Evolutionary conservation across 768 basidiomycete genomes (phyloP), one percentile per base, ranked within the genome.

Genomic region (Naematelia encephala): DNA sequence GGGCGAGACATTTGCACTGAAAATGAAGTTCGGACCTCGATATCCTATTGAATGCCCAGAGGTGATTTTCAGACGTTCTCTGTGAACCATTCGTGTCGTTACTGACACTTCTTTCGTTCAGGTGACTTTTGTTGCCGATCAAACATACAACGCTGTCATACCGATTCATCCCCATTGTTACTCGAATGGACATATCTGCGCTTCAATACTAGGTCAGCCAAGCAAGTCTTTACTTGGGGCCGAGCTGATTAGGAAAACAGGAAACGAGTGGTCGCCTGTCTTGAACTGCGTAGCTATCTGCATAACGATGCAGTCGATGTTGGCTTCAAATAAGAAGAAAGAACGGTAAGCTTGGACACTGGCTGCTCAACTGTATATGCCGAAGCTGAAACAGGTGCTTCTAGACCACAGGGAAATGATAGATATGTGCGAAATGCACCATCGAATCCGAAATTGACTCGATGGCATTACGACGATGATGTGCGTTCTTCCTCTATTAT

Each of bases 261-360:
- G 70, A 4, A 71, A 59, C 27, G 75, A 73, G 44, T 78, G 78
- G 78, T 73, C 72, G 21, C 78, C 76, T 13, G 77, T 78, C 0
- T 64, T 78, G 14, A 78, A 70, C 25, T 73, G 72, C 2, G 67
- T 74, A 2, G 60, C 73, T 16, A 61, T 78, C 13, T 78, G 78
- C 58, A 68, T 78, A 28, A 78, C 74, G 2, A 67, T 78, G 60
- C 78, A 78, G 54, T 74, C 72, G n/a, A 78, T 78, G 78, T 60
- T 78, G 14, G 78, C 78, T 2, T 73, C 70, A 2, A 76, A 74
- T 59, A 77, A 68, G 62, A 76, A 73, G 64, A 75, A 72, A 51
- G 72, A 72, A 53, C 54, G 70, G 73, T 76, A 43, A 56, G 76
- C 34, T 23, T 26, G 11, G 2, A 11, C 28, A 23, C 39, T 34